Evolutionary conservation across 106 monocot genomes (phyloP), one percentile per base, ranked within the genome.

Genomic region (Narthecium ossifragum): DNA sequence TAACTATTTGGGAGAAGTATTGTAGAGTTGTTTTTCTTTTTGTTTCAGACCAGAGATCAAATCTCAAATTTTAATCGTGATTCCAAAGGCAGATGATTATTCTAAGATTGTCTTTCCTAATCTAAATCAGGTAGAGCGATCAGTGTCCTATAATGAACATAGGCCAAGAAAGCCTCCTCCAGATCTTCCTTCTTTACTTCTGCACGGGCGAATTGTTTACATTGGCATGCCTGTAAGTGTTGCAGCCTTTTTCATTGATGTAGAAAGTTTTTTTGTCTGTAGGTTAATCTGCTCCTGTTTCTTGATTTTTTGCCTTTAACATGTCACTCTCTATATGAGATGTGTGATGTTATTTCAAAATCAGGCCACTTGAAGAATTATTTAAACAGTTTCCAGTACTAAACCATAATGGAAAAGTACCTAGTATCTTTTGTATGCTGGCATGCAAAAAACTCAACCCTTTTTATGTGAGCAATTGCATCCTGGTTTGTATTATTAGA

Each of bases 161-260:
- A 77, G 91, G 34, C 91, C 91, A 64, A 83, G 86, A 61, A 92
- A 80, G 73, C 85, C 88, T 62, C 94, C 94, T 29, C 94, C 94
- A 31, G 94, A 94, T 66, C 57, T 89, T 69, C 89, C 88, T 38
- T 94, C 94, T 37, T 55, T 83, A 62, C 94, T 94, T 61, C 86
- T 94, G 8, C 67, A 80, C 71, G 82, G 82, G 13, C 76, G 94
- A 45, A 82, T 90, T 46, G 80, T 94, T 26, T 94, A 86, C 39
- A 78, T 94, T 78, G 82, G 85, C 38, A 85, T 94, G 85, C 94
- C 94, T 33, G 94, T 94, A 77, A 65, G 79, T 74, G 18, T 62
- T 68, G 11, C 26, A 39, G 25, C 32, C 45, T 67, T 13, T 8
- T 46, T 39, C 21, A 17, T 29, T 10, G 11, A 26, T 22, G 63